Evolutionary conservation across 257 asterid genomes (phyloP).

Genomic region (Eustoma russellianum): DNA sequence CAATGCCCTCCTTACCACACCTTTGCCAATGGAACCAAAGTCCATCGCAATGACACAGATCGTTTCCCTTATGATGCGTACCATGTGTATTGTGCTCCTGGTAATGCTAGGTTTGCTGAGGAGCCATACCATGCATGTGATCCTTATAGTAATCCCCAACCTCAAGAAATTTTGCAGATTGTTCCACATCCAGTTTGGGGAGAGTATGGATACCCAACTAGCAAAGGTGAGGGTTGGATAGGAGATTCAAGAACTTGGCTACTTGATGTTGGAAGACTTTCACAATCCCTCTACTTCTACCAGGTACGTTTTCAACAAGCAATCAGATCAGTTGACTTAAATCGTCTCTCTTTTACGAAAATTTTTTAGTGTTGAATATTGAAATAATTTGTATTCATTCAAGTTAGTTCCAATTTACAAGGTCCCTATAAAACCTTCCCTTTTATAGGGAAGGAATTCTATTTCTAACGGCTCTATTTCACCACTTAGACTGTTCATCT

Average conservation of each 20-base stretch:
- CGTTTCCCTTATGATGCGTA: constrained; percentile 60
- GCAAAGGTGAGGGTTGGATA: constrained; percentile 52
- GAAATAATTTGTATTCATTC: no score
- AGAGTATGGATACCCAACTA: constrained; percentile 60
- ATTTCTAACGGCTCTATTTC: no score
- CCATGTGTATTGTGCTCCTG: constrained; percentile 61
- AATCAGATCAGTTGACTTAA: no score
- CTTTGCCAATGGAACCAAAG: constrained; percentile 35
- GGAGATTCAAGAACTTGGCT: constrained; percentile 50
- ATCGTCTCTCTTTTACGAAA: no score
- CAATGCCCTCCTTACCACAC: constrained; percentile 66
- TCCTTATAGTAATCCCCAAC: constrained; percentile 64
- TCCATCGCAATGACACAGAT: constrained; percentile 34
- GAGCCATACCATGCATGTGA: constrained; percentile 48
- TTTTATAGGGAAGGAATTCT: no score
- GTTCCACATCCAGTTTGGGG: constrained; percentile 68
- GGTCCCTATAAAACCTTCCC: no score
- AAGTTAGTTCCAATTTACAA: no score
- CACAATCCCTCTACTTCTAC: constrained; percentile 55
- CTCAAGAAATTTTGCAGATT: constrained; percentile 57
- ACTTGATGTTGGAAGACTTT: constrained; percentile 68
- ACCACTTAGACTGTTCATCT: no score
- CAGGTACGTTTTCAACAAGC: constrained; percentile 20
- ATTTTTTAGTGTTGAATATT: no score
- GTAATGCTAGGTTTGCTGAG: constrained; percentile 48